These are phyloP conservation scores for Coemansia sp. DNA, from an alignment of 192 early-diverging fungal genomes.

Conservation along the genomic window DNA sequence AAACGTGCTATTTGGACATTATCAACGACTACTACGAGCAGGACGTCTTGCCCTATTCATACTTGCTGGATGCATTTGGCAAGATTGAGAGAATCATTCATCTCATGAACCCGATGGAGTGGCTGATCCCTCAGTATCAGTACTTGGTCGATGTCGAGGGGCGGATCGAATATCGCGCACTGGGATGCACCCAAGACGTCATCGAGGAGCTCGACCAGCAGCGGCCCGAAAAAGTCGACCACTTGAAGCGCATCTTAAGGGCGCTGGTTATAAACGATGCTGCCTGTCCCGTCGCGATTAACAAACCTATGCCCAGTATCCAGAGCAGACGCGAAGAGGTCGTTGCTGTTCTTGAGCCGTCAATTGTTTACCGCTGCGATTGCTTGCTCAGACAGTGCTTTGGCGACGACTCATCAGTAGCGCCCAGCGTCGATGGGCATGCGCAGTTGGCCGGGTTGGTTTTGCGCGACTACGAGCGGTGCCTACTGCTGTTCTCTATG, in stretches of 20 bases:
- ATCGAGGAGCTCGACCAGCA: slow-evolving; percentile 57
- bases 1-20: slow-evolving; percentile 52
- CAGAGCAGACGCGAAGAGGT: slow-evolving; percentile 43
- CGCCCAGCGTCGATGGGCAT: slow-evolving; percentile 38
- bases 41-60: slow-evolving; percentile 36
- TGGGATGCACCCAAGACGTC: slow-evolving; percentile 37
- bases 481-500: slow-evolving; percentile 39
- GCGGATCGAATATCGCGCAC: slow-evolving; percentile 43
- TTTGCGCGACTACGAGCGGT: slow-evolving; percentile 41
- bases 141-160: slow-evolving; percentile 41
- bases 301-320: slow-evolving; percentile 49
- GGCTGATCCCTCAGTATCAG: slow-evolving; percentile 46
- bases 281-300: slow-evolving; percentile 34
- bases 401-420: slow-evolving; percentile 28
- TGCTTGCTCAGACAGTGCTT: slow-evolving; percentile 46
- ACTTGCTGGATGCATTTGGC: slow-evolving; percentile 54
- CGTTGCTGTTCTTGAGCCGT: slow-evolving; percentile 28
- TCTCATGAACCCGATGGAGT: slow-evolving; percentile 52
- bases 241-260: slow-evolving; percentile 35
- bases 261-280: slow-evolving; percentile 52
- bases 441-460: slow-evolving; percentile 42
- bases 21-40: slow-evolving; percentile 42
- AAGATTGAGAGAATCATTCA: slow-evolving; percentile 55
- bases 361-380: slow-evolving; percentile 50
- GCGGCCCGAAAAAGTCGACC: slow-evolving; percentile 19